These are phyloP conservation scores for Cnidoscolus chayamansa DNA, from an alignment of 441 rosid genomes.

Conservation along the genomic window DNA sequence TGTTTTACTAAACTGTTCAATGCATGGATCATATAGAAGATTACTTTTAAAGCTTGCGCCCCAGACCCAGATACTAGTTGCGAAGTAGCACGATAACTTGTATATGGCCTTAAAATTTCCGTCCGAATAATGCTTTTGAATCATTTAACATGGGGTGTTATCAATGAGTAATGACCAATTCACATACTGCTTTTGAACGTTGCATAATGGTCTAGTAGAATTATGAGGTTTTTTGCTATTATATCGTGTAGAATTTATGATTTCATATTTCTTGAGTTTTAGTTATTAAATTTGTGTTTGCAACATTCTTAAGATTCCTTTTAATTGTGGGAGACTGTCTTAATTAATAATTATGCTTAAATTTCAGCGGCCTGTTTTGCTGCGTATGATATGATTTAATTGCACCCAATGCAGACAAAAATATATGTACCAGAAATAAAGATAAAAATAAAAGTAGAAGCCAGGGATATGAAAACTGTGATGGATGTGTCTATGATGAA, in stretches of 20 bases:
- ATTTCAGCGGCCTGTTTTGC: too few relatives aligned
- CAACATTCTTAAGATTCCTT: background rate
- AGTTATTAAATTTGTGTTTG: background rate
- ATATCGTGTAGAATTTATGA: background rate
- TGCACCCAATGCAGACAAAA: background rate
- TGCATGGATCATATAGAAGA: background rate
- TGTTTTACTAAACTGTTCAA: background rate
- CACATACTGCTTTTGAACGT: too few relatives aligned
- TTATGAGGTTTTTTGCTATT: background rate
- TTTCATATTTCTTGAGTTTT: background rate
- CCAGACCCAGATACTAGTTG: background rate
- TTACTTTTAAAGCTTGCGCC: too few relatives aligned
- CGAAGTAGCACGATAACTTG: background rate
- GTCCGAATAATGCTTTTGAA: background rate
- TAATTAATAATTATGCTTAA: too few relatives aligned
- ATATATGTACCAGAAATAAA: too few relatives aligned
- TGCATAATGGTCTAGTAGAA: too few relatives aligned
- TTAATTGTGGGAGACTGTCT: background rate
- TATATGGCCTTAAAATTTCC: background rate
- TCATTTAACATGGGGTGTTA: background rate
- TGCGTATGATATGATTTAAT: too few relatives aligned
- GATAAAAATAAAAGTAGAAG: too few relatives aligned
- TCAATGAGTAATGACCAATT: too few relatives aligned
- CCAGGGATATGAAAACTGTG: background rate
- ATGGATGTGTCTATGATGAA: background rate